Evolutionary conservation across 169 alveolate species (phyloP).

Genomic region (Plasmodium cynomolgi): DNA sequence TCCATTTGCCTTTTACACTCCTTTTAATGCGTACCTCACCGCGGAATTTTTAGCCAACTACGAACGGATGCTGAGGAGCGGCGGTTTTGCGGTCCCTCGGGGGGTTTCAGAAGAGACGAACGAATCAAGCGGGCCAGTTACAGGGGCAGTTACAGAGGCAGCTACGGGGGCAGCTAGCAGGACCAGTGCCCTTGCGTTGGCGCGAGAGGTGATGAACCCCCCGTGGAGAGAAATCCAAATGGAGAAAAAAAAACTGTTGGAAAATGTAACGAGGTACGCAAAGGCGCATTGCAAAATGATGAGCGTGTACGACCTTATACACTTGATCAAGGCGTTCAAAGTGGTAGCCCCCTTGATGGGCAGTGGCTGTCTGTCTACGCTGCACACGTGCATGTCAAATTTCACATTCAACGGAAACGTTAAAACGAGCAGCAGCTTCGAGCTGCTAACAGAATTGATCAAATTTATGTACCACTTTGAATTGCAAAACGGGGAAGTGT

Average conservation of each 20-base stretch:
- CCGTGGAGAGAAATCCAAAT: background rate
- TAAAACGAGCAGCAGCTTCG: slow-evolving; percentile 29
- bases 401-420: background rate
- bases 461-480: slow-evolving; percentile 53
- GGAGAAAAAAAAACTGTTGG: slow-evolving; percentile 5
- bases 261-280: slow-evolving; percentile 10
- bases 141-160: too few relatives aligned
- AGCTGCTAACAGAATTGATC: slow-evolving; percentile 32
- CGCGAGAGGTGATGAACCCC: background rate
- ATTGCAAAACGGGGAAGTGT: background rate
- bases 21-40: slow-evolving; percentile 42
- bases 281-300: background rate
- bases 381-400: background rate
- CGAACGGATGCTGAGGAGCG: background rate
- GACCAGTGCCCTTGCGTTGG: too few relatives aligned
- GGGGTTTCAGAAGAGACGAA: background rate
- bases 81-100: background rate
- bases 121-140: background rate
- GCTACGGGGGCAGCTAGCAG: too few relatives aligned
- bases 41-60: slow-evolving; percentile 16
- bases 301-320: slow-evolving; percentile 15
- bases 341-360: background rate
- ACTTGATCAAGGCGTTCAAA: slow-evolving; percentile 43
- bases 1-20: slow-evolving; percentile 26
- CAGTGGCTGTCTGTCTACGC: background rate